Evolutionary conservation across 768 basidiomycete genomes (phyloP).

Genomic region (Clathrus columnatus): DNA sequence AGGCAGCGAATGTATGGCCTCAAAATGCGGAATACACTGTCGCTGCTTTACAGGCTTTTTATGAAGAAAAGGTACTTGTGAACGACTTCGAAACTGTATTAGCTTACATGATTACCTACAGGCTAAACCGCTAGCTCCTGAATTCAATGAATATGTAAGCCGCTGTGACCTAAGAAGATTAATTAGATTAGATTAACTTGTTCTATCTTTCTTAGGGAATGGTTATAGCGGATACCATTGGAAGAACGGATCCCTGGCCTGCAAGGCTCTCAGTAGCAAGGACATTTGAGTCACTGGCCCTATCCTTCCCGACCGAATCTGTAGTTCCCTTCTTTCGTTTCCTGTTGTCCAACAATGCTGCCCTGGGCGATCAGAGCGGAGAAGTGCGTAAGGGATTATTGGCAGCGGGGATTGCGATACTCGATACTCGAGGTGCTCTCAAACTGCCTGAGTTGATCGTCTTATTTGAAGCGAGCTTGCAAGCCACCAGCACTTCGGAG

Average conservation of each 20-base stretch:
- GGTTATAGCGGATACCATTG: constrained; percentile 81
- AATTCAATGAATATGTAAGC: constrained; percentile 87
- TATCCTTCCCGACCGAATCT: constrained; percentile 50
- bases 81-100: too few species aligned
- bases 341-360: constrained; percentile 72
- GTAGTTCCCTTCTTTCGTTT: constrained; percentile 74
- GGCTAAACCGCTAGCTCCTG: constrained; percentile 82
- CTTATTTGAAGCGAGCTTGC: constrained; percentile 66
- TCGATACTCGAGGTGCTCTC: constrained; percentile 74
- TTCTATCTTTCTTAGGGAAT: constrained; percentile 57
- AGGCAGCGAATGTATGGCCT: constrained; percentile 67
- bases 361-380: constrained; percentile 74
- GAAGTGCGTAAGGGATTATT: constrained; percentile 86
- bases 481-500: constrained; percentile 47
- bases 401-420: constrained; percentile 68
- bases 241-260: constrained; percentile 83
- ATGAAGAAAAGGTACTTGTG: constrained; percentile 65
- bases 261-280: constrained; percentile 66
- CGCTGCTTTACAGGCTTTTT: constrained; percentile 53
- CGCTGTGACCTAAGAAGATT: neutral
- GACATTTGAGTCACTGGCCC: constrained; percentile 59
- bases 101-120: too few species aligned
- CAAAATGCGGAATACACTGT: constrained; percentile 35
- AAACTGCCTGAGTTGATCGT: constrained; percentile 66
- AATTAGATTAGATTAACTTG: neutral